A percentile compares a stretch with the other conserved stretches of the same genome.
phyloP scores from a whole-genome alignment of 345 rosid species.

The Syzygium aromaticum region DNA sequence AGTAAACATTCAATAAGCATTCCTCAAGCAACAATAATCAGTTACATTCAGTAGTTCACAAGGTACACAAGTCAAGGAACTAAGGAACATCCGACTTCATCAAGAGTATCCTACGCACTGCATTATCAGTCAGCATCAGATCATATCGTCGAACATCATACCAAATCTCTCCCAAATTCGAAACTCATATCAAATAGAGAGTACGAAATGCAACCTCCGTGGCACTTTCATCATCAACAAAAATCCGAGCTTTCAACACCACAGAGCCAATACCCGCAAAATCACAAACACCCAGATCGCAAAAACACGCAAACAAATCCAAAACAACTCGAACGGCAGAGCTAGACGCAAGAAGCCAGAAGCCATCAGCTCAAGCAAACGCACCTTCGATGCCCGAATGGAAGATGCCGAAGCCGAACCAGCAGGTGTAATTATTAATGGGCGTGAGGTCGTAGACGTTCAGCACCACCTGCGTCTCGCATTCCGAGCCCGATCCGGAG shows the following conservation, averaged over 20 bases:
- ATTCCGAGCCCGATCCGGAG: conserved; percentile 18
- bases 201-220: not conserved
- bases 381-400: conserved; percentile 94
- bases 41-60: not conserved
- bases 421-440: conserved; percentile 61
- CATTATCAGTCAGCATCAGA: not conserved
- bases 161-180: not conserved
- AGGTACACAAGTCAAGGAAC: not conserved
- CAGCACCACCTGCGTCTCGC: conserved; percentile 38
- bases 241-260: not conserved
- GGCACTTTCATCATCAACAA: not conserved
- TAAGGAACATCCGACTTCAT: not conserved
- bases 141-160: not conserved
- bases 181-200: not conserved
- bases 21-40: not conserved
- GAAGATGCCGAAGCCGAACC: conserved; percentile 88
- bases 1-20: not conserved
- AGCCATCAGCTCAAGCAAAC: not conserved
- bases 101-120: not conserved
- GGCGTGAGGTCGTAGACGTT: conserved; percentile 91
- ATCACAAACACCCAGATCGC: not conserved
- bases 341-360: not conserved
- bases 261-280: not conserved
- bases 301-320: not conserved
- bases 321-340: not conserved